Percentiles rank a stretch among this genome's conserved stretches.
phyloP scores from a whole-genome alignment of 768 basidiomycete genomes.

The Boletus tomentosulus region DNA sequence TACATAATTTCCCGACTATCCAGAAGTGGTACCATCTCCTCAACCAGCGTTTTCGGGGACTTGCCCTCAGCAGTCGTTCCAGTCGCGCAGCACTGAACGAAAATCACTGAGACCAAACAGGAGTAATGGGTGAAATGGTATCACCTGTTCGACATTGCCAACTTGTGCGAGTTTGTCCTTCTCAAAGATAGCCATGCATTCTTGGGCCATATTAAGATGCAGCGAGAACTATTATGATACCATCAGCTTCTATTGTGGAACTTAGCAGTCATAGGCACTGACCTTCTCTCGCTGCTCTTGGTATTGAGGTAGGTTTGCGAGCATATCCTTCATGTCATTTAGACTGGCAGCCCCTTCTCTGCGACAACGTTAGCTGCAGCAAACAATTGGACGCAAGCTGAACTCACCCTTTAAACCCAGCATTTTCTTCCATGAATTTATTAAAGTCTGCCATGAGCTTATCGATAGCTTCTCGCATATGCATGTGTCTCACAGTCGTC shows the following conservation, averaged over 20 bases:
- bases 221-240: conserved; percentile 73
- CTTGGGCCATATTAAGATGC: conserved; percentile 96
- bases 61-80: conserved; percentile 90
- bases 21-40: conserved; percentile 97
- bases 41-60: conserved; percentile 89
- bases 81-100: conserved; percentile 81
- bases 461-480: conserved; percentile 98
- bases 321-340: conserved; percentile 99
- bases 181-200: conserved; percentile 94
- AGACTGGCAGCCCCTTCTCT: conserved; percentile 82
- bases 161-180: conserved; percentile 77
- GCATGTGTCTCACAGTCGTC: conserved; percentile 92
- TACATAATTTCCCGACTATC: conserved; percentile 84
- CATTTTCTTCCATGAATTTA: conserved; percentile 89
- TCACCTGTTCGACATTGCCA: conserved; percentile 87
- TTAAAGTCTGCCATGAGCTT: conserved; percentile 96
- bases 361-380: conserved; percentile 2
- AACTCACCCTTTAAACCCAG: conserved; percentile 84
- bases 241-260: neutral
- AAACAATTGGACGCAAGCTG: neutral
- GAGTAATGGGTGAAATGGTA: neutral
- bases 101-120: neutral
- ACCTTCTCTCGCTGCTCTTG: conserved; percentile 95
- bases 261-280: conserved; percentile 4
- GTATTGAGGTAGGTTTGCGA: conserved; percentile 90